Evolutionary conservation across 306 rosid species (phyloP), one percentile per base, ranked within the genome.

Genomic region (Heteromeles arbutifolia): DNA sequence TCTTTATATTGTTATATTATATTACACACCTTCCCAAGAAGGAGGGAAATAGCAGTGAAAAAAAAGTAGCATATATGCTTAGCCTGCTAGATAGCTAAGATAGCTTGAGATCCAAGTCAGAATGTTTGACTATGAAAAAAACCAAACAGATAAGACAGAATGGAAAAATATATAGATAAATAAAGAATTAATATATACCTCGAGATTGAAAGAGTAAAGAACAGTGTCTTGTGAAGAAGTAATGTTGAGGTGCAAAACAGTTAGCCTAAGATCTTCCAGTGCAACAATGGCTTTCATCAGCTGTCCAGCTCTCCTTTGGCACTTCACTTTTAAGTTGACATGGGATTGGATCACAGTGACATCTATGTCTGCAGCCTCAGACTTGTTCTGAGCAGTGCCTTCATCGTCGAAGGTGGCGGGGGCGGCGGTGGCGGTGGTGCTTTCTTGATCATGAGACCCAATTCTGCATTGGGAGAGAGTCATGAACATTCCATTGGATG

Each of bases 171-270:
- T 7, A 41, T 63, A 29, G 37, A 78, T 73, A 86, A 69, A 78
- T 78, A 61, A 76, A 73, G 75, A 82, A 77, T n/a, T 57, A 21
- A 57, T n/a, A 21, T 3, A 22, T 85, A 95, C 99, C 99, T 89
- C 92, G 88, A 95, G 98, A 84, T 95, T 92, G 89, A 95, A 83
- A 69, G 97, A 90, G 90, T 90, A 95, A 24, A 89, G 85, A 69
- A 90, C 89, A 22, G 89, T 83, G 80, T 79, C 54, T 12, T 75
- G 87, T 32, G 90, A 85, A 12, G 98, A 84, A 37, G 93, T 87
- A 54, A 95, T 86, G 87, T 95, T 95, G 71, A 95, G 97, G 83
- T 95, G 99, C 74, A 95, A 75, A 78, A 96, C 84, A 3, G 91
- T 75, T 65, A 92, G 89, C 85, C 90, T 80, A 43, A 90, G 98